These are phyloP conservation scores for Gossypium arboreum DNA, from an alignment of 345 rosid species.

Conservation along the genomic window DNA sequence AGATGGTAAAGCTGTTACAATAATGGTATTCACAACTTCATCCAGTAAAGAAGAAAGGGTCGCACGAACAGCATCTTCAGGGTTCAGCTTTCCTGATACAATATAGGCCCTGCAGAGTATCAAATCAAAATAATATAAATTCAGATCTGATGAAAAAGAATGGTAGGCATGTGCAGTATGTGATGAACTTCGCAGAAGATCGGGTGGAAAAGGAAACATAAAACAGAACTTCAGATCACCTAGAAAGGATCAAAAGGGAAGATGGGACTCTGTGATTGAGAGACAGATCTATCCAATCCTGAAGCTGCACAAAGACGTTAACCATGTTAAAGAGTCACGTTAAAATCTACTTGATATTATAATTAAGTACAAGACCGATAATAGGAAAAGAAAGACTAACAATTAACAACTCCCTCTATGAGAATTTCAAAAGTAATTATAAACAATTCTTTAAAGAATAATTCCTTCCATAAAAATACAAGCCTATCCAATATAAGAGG, in stretches of 20 bases:
- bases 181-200: constrained; percentile 13
- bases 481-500: neutral
- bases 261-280: constrained; percentile 88
- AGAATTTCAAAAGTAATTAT: neutral
- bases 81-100: constrained; percentile 69
- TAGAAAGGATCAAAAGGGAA: constrained; percentile 88
- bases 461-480: neutral
- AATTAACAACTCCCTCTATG: no score
- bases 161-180: constrained; percentile 1
- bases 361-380: neutral
- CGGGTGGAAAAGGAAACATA: constrained; percentile 68
- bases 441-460: neutral
- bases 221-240: constrained; percentile 77
- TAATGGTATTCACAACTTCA: constrained; percentile 93
- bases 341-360: constrained; percentile 12
- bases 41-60: constrained; percentile 95
- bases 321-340: constrained; percentile 17
- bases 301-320: constrained; percentile 49
- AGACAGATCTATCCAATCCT: constrained; percentile 93
- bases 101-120: constrained; percentile 60
- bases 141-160: constrained; percentile 6
- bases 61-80: constrained; percentile 83
- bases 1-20: constrained; percentile 79
- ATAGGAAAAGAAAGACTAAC: neutral
- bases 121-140: constrained; percentile 16